Percentiles rank a stretch among this genome's conserved stretches.
Conservation (phyloP, 2,329 filamentous ascomycete genomes). For the Ambrosiella xylebori region DNA sequence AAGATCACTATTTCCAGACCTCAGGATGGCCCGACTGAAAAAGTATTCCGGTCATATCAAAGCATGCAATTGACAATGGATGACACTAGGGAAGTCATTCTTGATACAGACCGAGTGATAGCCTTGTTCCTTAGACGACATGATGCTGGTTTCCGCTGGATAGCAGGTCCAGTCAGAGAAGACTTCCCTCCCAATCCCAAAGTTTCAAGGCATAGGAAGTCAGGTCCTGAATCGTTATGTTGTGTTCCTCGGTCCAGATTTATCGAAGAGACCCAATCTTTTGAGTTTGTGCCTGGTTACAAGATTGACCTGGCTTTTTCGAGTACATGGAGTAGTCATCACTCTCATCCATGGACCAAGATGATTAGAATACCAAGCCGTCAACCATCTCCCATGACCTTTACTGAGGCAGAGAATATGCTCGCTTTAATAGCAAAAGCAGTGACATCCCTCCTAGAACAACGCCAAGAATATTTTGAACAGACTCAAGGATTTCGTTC, state of each 20-base stretch:
- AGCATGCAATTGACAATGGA: constrained; percentile 27
- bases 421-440: constrained; percentile 28
- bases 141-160: constrained; percentile 33
- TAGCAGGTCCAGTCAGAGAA: constrained; percentile 26
- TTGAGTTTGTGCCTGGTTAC: constrained; percentile 33
- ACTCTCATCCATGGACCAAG: constrained; percentile 23
- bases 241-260: constrained; percentile 31
- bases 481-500: constrained; percentile 13
- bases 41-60: constrained; percentile 33
- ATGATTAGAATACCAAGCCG: constrained; percentile 28
- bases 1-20: constrained; percentile 24
- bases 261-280: constrained; percentile 27
- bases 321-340: constrained; percentile 23
- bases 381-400: constrained; percentile 31
- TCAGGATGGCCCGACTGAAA: constrained; percentile 24
- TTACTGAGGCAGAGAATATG: constrained; percentile 28
- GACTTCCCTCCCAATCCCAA: constrained; percentile 22
- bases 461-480: constrained; percentile 20
- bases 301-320: constrained; percentile 28
- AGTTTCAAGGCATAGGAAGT: constrained; percentile 24
- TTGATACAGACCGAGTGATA: constrained; percentile 32
- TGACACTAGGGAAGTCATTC: constrained; percentile 28
- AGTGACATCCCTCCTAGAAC: constrained; percentile 25
- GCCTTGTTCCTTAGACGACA: constrained; percentile 33
- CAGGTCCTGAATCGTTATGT: constrained; percentile 27